phyloP scores from a whole-genome alignment of 441 rosid genomes.

The Jatropha podagrica region DNA sequence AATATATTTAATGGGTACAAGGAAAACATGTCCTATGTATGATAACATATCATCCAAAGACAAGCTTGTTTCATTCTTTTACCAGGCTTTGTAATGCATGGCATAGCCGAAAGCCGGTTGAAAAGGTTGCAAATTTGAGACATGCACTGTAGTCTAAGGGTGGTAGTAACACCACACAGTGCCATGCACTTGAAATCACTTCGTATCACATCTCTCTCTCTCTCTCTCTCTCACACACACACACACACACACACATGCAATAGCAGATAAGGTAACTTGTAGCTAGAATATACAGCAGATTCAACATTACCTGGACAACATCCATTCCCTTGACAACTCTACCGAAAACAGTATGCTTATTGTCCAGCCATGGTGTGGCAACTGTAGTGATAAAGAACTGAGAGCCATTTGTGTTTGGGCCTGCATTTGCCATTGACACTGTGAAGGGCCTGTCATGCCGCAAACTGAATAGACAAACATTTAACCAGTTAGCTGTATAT shows the following conservation, averaged over 20 bases:
- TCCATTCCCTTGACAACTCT: conserved; percentile 95
- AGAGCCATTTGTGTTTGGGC: conserved; percentile 90
- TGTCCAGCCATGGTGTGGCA: conserved; percentile 98
- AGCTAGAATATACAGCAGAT: neutral
- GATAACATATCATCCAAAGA: neutral
- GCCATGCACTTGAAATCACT: neutral
- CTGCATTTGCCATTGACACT: conserved; percentile 94
- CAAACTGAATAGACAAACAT: conserved; percentile 50
- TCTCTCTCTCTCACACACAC: neutral
- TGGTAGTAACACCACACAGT: neutral
- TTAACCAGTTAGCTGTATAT: conserved; percentile 17
- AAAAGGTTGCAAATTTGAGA: neutral
- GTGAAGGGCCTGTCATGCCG: conserved; percentile 95
- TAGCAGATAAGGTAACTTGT: neutral
- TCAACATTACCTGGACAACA: conserved; percentile 75
- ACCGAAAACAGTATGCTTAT: conserved; percentile 95
- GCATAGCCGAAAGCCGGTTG: neutral
- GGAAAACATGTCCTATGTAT: neutral
- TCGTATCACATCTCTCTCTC: neutral
- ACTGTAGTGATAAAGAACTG: conserved; percentile 96
- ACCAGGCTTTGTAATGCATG: neutral
- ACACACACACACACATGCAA: neutral
- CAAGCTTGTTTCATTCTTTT: neutral
- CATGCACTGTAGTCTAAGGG: neutral
- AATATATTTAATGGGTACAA: neutral